Evolutionary conservation across 495 filamentous ascomycete genomes (phyloP), one percentile per base, ranked within the genome.

Genomic region (Rostrohypoxylon terebratum): DNA sequence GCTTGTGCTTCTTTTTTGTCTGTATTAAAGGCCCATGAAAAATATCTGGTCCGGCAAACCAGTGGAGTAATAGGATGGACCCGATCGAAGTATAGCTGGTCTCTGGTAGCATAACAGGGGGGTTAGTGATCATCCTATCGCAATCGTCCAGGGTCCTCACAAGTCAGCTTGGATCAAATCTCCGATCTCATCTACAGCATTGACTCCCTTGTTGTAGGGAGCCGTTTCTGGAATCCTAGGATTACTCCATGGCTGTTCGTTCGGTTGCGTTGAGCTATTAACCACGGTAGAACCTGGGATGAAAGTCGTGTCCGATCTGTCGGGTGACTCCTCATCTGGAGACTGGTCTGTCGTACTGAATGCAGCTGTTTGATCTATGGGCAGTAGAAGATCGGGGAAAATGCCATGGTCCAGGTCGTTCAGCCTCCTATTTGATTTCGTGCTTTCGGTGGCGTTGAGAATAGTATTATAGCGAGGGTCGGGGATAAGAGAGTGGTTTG

Each of bases 1-100:
- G 75, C 54, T 50, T 80, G 76, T 7, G 20, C 48, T 33, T 53
- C 23, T 5, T 11, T 10, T 31, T 53, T 53, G 23, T 53, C 48
- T 4, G 48, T 13, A 1, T 53, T 53, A 53, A 23, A 11, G 9
- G 25, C 13, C 48, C 48, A 53, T 7, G 48, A 53, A 31, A 53
- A 31, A 53, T 53, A 53, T 53, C 48, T 11, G 16, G 48, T 13
- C 13, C 48, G 48, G 13, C 23, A 25, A 53, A 53, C 21, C 23
- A 53, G 23, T 53, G 48, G 48, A 28, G 21, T 31, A 31, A 31
- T 13, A 23, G 48, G 48, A 28, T 53, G 48, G 23, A 53, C 14
- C 48, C 48, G 48, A 53, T 53, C 48, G 5, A 53, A 53, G 48
- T 53, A 53, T 31, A 53, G 48, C 48, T 53, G 48, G 48, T 53